phyloP scores from a whole-genome alignment of 202 grass and related monocot species.

The Digitaria exilis region DNA sequence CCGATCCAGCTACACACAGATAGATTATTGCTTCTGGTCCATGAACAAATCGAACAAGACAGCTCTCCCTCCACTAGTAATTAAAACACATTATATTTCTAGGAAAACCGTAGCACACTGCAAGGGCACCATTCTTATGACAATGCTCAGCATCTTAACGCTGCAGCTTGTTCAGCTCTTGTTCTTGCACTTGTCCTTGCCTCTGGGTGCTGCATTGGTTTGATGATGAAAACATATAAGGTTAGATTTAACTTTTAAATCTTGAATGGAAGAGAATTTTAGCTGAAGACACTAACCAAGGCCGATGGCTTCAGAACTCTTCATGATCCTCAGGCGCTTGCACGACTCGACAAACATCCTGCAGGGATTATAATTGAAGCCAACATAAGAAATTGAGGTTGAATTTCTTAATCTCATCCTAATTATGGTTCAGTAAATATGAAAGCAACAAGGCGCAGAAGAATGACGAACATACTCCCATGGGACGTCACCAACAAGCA shows the following conservation, averaged over 20 bases:
- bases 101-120: constrained; percentile 59
- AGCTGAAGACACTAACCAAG: constrained; percentile 63
- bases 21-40: constrained; percentile 75
- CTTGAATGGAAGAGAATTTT: constrained; percentile 50
- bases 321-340: constrained; percentile 96
- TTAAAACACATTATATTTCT: constrained; percentile 68
- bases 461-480: constrained; percentile 75
- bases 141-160: constrained; percentile 47
- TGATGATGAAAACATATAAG: constrained; percentile 13
- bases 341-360: constrained; percentile 95
- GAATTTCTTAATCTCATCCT: constrained; percentile 6
- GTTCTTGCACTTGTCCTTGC: constrained; percentile 85
- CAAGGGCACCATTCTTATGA: constrained; percentile 59
- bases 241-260: constrained; percentile 35
- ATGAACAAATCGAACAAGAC: constrained; percentile 74
- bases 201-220: constrained; percentile 71
- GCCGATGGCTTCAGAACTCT: constrained; percentile 88
- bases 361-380: constrained; percentile 32
- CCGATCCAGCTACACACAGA: constrained; percentile 68
- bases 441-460: background rate
- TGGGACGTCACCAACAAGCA: constrained; percentile 87
- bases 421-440: constrained; percentile 21
- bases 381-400: constrained; percentile 27
- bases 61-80: constrained; percentile 71
- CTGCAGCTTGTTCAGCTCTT: constrained; percentile 64